Conservation (phyloP, 768 basidiomycete genomes). For the Auricularia sp. region DNA sequence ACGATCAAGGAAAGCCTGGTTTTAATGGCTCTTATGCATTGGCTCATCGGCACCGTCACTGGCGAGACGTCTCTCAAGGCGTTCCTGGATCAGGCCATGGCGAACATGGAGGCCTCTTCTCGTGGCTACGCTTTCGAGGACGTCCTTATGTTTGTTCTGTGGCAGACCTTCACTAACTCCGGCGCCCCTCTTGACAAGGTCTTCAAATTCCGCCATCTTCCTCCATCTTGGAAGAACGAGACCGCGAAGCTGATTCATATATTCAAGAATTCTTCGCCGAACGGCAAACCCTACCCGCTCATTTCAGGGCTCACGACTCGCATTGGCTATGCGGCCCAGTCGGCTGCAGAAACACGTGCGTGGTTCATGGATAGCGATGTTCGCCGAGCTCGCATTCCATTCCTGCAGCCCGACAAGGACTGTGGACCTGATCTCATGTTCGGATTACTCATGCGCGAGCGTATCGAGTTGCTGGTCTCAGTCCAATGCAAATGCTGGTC, state of each 20-base stretch:
- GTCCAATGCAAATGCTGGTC: background rate
- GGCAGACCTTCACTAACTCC: background rate
- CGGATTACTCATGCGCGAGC: background rate
- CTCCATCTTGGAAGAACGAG: background rate
- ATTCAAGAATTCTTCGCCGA: background rate
- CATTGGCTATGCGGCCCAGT: background rate
- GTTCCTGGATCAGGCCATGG: background rate
- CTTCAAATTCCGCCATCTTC: background rate
- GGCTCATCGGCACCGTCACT: too few relatives aligned
- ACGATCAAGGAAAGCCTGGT: too few relatives aligned
- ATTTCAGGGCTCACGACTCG: background rate
- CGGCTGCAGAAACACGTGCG: background rate
- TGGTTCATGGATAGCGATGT: background rate
- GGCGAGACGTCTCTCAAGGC: too few relatives aligned
- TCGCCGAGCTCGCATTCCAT: background rate
- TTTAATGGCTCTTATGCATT: too few relatives aligned
- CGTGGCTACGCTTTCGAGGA: background rate
- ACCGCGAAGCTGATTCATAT: background rate
- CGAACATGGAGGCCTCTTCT: background rate
- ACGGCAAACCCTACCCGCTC: background rate
- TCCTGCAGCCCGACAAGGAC: background rate
- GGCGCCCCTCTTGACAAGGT: background rate
- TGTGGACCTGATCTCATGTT: background rate
- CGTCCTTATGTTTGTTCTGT: background rate
- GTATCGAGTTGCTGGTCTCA: background rate